Evolutionary conservation across 2,329 filamentous ascomycete species (phyloP).

Genomic region (Alternaria atra): DNA sequence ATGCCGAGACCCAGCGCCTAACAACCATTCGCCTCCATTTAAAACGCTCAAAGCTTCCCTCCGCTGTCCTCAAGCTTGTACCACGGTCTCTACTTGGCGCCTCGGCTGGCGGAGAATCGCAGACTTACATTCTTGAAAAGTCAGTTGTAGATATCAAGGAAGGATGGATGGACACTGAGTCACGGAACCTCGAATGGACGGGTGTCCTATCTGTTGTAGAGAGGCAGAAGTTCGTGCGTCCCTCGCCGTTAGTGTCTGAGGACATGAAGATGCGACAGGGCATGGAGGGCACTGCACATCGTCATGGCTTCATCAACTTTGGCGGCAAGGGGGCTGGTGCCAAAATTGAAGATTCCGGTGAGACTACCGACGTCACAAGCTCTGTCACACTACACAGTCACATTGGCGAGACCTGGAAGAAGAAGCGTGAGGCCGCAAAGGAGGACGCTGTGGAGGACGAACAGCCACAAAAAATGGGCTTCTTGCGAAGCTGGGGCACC

Average conservation of each 20-base stretch:
- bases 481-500: slow-evolving; percentile 71
- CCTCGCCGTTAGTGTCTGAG: slow-evolving; percentile 33
- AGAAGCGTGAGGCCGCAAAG: slow-evolving; percentile 54
- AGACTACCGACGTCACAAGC: slow-evolving; percentile 73
- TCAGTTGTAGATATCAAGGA: slow-evolving; percentile 80
- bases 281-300: slow-evolving; percentile 42
- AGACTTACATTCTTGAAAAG: slow-evolving; percentile 81
- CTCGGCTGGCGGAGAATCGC: slow-evolving; percentile 68
- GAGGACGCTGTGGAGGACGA: slow-evolving; percentile 55
- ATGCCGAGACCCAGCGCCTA: slow-evolving; percentile 76
- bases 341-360: slow-evolving; percentile 43
- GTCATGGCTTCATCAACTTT: slow-evolving; percentile 46
- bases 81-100: slow-evolving; percentile 73
- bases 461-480: slow-evolving; percentile 61
- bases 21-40: slow-evolving; percentile 82
- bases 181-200: slow-evolving; percentile 82
- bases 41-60: slow-evolving; percentile 81
- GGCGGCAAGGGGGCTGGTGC: slow-evolving; percentile 31
- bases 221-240: slow-evolving; percentile 72
- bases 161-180: slow-evolving; percentile 85
- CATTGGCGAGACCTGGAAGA: slow-evolving; percentile 72
- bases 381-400: slow-evolving; percentile 76
- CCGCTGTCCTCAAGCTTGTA: slow-evolving; percentile 77
- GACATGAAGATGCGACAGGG: slow-evolving; percentile 41
- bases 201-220: slow-evolving; percentile 82